Conservation (phyloP, 345 rosid genomes). For the Passiflora organensis region DNA sequence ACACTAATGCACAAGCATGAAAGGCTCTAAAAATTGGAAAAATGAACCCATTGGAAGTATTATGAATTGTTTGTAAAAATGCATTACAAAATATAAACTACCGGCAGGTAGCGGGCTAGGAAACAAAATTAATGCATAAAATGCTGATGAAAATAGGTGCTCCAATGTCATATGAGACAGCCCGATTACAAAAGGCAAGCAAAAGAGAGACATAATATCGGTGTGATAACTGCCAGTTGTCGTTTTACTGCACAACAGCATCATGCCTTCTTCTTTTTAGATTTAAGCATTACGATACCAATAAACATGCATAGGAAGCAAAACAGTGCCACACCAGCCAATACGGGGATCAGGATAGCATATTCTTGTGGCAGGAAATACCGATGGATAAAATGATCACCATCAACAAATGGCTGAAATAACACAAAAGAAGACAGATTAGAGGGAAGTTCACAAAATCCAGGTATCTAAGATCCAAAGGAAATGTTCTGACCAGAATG, state of each 20-base stretch:
- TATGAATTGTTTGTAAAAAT: too few species aligned
- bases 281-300: constrained; percentile 73
- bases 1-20: too few species aligned
- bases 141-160: too few species aligned
- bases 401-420: constrained; percentile 88
- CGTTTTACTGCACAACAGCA: neutral
- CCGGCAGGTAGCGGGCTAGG: too few species aligned
- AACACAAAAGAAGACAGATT: constrained; percentile 1
- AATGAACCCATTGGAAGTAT: too few species aligned
- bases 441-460: neutral
- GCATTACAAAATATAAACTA: too few species aligned
- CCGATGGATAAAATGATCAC: constrained; percentile 76
- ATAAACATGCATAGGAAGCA: constrained; percentile 60
- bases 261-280: constrained; percentile 78
- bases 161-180: too few species aligned
- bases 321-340: constrained; percentile 61
- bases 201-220: too few species aligned
- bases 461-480: neutral
- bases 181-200: too few species aligned
- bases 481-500: constrained; percentile 52
- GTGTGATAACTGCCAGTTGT: neutral
- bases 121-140: too few species aligned
- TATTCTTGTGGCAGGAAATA: constrained; percentile 84
- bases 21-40: too few species aligned
- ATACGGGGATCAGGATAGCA: constrained; percentile 72